phyloP scores from a whole-genome alignment of 305 asterid species.

The Rubia balearica region DNA sequence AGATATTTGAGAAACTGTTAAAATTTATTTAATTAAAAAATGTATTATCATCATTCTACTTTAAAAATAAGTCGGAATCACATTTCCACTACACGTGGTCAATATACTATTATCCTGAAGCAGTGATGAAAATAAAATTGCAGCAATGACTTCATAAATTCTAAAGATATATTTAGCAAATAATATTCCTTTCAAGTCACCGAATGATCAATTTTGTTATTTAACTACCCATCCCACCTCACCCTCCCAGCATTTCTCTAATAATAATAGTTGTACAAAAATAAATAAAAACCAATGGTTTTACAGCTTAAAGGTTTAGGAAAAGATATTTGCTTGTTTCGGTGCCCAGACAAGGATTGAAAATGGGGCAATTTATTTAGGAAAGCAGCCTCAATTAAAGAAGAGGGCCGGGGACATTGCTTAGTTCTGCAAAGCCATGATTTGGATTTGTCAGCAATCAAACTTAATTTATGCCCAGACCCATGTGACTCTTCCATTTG shows the following conservation, averaged over 20 bases:
- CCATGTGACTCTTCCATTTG: conserved; percentile 43
- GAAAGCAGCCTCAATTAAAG: conserved; percentile 9
- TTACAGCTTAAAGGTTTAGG: neutral
- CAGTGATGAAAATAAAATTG: too few species aligned
- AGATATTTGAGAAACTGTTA: too few species aligned
- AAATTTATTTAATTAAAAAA: too few species aligned
- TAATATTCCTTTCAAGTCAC: neutral
- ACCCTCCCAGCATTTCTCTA: neutral
- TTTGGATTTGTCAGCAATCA: conserved; percentile 34
- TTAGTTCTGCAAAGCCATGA: conserved; percentile 38
- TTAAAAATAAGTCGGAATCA: too few species aligned
- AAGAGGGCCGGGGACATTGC: conserved; percentile 26
- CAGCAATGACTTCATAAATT: too few species aligned
- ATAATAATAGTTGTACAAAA: neutral
- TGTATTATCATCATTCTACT: too few species aligned
- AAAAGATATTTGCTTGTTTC: neutral
- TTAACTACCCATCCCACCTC: neutral
- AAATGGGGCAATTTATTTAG: conserved; percentile 16
- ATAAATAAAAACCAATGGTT: neutral
- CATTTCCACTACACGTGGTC: too few species aligned
- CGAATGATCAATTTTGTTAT: neutral
- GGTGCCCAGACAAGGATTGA: conserved; percentile 18
- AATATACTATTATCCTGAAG: too few species aligned
- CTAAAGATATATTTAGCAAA: too few species aligned
- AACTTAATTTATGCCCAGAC: conserved; percentile 26